Evolutionary conservation across 805 yeast species (phyloP).

Genomic region (Candida ponderosae): DNA sequence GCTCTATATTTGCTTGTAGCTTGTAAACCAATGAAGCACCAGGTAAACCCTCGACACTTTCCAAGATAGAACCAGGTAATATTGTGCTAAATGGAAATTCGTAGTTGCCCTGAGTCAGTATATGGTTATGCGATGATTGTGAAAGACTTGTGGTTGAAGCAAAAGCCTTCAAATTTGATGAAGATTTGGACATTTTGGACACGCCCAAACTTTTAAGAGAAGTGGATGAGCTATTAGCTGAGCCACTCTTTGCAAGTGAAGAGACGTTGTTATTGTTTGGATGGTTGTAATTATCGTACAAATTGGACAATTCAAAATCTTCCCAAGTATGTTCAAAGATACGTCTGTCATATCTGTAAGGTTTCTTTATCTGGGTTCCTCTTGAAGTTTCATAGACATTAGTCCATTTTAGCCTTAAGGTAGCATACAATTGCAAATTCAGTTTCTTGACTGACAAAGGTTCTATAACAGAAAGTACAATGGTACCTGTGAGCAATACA

Average conservation of each 20-base stretch:
- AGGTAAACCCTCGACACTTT: slow-evolving; percentile 84
- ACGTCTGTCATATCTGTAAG: slow-evolving; percentile 47
- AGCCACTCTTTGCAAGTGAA: background rate
- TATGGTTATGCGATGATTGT: slow-evolving; percentile 23
- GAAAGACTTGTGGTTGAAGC: slow-evolving; percentile 18
- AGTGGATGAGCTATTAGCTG: slow-evolving; percentile 14
- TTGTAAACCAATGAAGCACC: slow-evolving; percentile 69
- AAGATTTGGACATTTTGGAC: slow-evolving; percentile 22
- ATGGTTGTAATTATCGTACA: slow-evolving; percentile 14
- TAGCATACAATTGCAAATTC: slow-evolving; percentile 57
- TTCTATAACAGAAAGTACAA: slow-evolving; percentile 69
- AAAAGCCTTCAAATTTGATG: slow-evolving; percentile 24
- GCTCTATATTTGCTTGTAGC: slow-evolving; percentile 72
- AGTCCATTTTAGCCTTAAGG: slow-evolving; percentile 57
- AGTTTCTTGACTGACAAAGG: slow-evolving; percentile 63
- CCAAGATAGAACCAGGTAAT: slow-evolving; percentile 78
- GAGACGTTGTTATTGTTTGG: slow-evolving; percentile 12
- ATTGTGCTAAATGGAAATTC: slow-evolving; percentile 85
- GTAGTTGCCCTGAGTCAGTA: slow-evolving; percentile 68
- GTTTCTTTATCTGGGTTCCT: slow-evolving; percentile 34
- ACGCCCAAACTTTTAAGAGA: slow-evolving; percentile 13
- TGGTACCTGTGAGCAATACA: slow-evolving; percentile 65
- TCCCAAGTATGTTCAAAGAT: slow-evolving; percentile 80
- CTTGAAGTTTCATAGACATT: slow-evolving; percentile 42
- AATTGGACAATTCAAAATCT: slow-evolving; percentile 40